Evolutionary conservation across 192 early-diverging fungal genomes (phyloP).

Genomic region (Funneliformis mosseae): DNA sequence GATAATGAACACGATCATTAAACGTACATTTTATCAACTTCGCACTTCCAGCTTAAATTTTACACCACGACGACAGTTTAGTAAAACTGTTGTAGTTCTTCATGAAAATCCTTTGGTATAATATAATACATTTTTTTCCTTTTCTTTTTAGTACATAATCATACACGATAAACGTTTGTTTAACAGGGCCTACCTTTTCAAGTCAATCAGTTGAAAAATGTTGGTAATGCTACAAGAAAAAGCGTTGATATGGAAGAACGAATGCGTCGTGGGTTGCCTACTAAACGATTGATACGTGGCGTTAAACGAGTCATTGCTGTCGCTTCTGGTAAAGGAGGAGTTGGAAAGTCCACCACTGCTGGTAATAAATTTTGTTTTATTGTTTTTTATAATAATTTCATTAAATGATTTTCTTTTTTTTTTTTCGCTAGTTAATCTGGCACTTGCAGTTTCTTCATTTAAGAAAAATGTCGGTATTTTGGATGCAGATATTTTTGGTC

Average conservation of each 20-base stretch:
- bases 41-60: neutral
- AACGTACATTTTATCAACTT: neutral
- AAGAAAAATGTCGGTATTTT: constrained; percentile 69
- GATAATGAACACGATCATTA: neutral
- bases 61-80: neutral
- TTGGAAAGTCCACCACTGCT: constrained; percentile 87
- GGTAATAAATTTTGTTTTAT: constrained; percentile 46
- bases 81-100: neutral
- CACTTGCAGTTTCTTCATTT: constrained; percentile 65
- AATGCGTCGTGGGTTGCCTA: constrained; percentile 70
- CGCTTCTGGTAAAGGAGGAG: constrained; percentile 89
- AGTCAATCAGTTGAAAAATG: constrained; percentile 35
- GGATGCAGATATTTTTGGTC: constrained; percentile 94
- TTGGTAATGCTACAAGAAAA: constrained; percentile 35
- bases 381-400: neutral
- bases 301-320: constrained; percentile 80
- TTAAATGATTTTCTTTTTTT: neutral
- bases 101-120: constrained; percentile 19
- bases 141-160: neutral
- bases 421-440: constrained; percentile 68
- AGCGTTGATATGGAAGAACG: constrained; percentile 29
- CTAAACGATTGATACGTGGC: constrained; percentile 66
- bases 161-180: neutral
- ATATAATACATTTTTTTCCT: neutral
- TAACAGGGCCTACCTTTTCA: neutral